Percentiles rank a stretch among this genome's conserved stretches.
Conservation (phyloP, 208 protist genomes). For the Balamuthia mandrillaris region DNA sequence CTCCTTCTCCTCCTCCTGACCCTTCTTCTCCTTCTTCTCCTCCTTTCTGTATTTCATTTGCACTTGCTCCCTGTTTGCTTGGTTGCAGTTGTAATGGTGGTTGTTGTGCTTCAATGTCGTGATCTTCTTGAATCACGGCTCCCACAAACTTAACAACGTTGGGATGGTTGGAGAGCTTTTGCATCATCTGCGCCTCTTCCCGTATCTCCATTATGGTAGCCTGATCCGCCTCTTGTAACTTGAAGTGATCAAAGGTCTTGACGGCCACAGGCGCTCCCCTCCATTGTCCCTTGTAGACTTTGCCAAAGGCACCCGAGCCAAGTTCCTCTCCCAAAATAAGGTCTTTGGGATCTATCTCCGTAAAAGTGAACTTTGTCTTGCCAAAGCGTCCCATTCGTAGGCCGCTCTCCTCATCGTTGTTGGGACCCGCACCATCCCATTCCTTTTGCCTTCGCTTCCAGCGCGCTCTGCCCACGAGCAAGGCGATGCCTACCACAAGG, state of each 20-base stretch:
- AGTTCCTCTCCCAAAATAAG: not conserved
- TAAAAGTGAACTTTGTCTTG: conserved; percentile 2
- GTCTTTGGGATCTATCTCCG: not conserved
- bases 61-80: too few species aligned
- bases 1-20: too few species aligned
- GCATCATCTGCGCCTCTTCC: conserved; percentile 29
- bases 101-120: not conserved
- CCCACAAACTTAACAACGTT: conserved; percentile 33
- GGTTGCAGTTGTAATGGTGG: not conserved
- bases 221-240: not conserved
- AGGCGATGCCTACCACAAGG: too few species aligned
- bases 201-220: not conserved
- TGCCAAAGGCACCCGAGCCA: not conserved
- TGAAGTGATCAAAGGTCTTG: not conserved
- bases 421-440: too few species aligned
- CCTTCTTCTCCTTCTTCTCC: too few species aligned
- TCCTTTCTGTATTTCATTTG: too few species aligned
- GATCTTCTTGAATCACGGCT: not conserved
- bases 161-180: conserved; percentile 4
- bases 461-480: too few species aligned
- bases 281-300: conserved; percentile 13
- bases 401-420: not conserved
- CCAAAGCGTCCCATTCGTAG: too few species aligned
- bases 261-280: not conserved
- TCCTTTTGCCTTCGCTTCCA: too few species aligned